Percentiles rank a stretch among this genome's conserved stretches.
phyloP scores from a whole-genome alignment of 2,329 filamentous ascomycete genomes.

The Trichophyton mentagrophytes region DNA sequence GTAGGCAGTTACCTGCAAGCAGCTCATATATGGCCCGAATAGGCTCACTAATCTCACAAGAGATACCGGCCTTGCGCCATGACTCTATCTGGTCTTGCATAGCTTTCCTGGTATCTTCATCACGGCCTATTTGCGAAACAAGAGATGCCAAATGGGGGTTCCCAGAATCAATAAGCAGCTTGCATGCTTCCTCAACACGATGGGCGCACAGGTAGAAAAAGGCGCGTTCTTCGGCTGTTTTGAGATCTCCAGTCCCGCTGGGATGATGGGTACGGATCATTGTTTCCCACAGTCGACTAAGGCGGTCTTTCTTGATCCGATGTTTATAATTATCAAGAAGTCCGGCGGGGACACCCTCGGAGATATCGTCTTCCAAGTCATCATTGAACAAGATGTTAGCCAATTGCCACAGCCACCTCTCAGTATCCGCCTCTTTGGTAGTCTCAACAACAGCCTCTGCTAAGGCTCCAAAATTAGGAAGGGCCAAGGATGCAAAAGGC shows the following conservation, averaged over 20 bases:
- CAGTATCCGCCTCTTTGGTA: constrained; percentile 21
- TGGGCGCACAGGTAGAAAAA: constrained; percentile 67
- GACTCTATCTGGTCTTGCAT: constrained; percentile 68
- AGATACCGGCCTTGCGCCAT: constrained; percentile 70
- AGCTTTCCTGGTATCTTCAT: constrained; percentile 55
- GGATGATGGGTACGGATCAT: constrained; percentile 51
- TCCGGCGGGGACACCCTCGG: constrained; percentile 28
- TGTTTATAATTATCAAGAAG: constrained; percentile 29
- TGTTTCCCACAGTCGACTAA: constrained; percentile 31
- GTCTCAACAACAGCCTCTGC: constrained; percentile 19
- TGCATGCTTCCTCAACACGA: constrained; percentile 70
- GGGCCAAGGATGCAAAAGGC: constrained; percentile 39
- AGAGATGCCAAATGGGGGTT: constrained; percentile 78
- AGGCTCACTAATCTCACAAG: constrained; percentile 75
- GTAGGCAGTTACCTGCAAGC: constrained; percentile 72
- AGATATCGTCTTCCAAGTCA: constrained; percentile 36
- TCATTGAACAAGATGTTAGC: constrained; percentile 77
- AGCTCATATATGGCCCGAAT: constrained; percentile 83
- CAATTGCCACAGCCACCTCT: constrained; percentile 62
- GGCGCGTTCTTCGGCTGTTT: constrained; percentile 66
- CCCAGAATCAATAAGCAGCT: constrained; percentile 58
- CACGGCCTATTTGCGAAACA: constrained; percentile 66
- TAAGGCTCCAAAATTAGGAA: constrained; percentile 24
- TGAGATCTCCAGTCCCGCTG: constrained; percentile 50
- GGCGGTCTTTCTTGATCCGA: constrained; percentile 37